A percentile compares a stretch with the other conserved stretches of the same genome.
Conservation (phyloP, 2,329 filamentous ascomycete species). For the Cladophialophora immunda region DNA sequence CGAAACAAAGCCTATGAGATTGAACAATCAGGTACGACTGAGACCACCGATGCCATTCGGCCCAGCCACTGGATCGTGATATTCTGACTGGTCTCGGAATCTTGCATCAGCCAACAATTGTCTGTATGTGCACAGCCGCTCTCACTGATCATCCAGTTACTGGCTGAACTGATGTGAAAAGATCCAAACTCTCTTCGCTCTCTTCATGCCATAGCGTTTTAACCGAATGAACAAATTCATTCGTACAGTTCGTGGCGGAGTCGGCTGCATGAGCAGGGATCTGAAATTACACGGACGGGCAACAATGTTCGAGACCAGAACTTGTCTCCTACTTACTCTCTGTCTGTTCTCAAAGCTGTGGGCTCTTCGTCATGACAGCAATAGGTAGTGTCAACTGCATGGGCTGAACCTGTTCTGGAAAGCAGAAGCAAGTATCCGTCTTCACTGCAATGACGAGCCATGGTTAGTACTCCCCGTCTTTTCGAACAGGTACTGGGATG, state of each 20-base stretch:
- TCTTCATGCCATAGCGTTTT: not conserved
- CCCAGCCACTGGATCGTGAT: not conserved
- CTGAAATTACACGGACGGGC: not conserved
- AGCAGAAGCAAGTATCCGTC: not conserved
- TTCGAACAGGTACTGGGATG: not conserved
- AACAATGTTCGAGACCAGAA: slow-evolving; percentile 3
- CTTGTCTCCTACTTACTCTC: not conserved
- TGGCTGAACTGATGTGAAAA: not conserved
- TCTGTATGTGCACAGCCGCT: not conserved
- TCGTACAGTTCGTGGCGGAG: not conserved
- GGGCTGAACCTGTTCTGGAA: not conserved
- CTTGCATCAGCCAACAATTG: not conserved
- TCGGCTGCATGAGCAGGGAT: not conserved
- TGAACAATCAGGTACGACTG: not conserved
- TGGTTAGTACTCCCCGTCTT: not conserved
- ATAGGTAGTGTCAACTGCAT: not conserved
- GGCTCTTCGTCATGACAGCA: not conserved
- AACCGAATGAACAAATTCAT: not conserved
- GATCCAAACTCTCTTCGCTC: not conserved
- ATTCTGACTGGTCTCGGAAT: not conserved
- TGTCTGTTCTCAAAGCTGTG: not conserved
- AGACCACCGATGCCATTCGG: not conserved
- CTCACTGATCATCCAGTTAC: not conserved
- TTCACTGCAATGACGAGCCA: not conserved
- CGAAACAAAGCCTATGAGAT: not conserved